Percentiles rank a stretch among this genome's conserved stretches.
phyloP scores from a whole-genome alignment of 768 basidiomycete species.

The Leccinum longicurvipes region DNA sequence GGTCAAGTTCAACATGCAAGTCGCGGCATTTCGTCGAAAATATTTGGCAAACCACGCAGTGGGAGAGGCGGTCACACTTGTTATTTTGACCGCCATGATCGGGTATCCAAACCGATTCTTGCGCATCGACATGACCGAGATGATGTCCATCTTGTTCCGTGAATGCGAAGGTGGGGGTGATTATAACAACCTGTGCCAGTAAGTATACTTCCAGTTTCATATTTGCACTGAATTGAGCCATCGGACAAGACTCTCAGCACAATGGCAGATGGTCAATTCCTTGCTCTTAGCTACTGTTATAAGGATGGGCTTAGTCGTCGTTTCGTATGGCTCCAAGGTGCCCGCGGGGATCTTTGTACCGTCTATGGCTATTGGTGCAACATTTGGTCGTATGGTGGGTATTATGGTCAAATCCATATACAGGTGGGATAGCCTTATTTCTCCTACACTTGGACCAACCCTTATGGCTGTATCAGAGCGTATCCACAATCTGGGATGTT shows the following conservation, averaged over 20 bases:
- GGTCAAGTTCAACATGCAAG: constrained; percentile 95
- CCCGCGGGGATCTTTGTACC: constrained; percentile 98
- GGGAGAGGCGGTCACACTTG: constrained; percentile 84
- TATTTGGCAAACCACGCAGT: constrained; percentile 81
- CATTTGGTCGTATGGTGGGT: constrained; percentile 95
- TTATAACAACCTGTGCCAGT: constrained; percentile 95
- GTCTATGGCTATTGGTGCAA: constrained; percentile 97
- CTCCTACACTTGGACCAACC: not conserved
- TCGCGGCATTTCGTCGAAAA: constrained; percentile 91
- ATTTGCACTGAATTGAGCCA: constrained; percentile 5
- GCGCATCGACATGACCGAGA: constrained; percentile 96
- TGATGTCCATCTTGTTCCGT: constrained; percentile 89
- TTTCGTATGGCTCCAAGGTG: constrained; percentile 95
- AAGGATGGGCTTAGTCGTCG: constrained; percentile 78
- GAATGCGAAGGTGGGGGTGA: constrained; percentile 95
- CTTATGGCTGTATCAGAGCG: constrained; percentile 44
- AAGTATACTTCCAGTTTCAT: constrained; percentile 32
- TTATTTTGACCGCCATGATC: constrained; percentile 84
- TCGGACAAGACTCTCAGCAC: constrained; percentile 65
- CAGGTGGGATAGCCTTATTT: constrained; percentile 48
- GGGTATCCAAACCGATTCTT: constrained; percentile 94
- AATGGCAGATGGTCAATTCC: constrained; percentile 95
- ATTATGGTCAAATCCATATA: constrained; percentile 94
- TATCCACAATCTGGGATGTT: constrained; percentile 86
- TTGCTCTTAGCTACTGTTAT: constrained; percentile 88